Base-by-base conservation (phyloP, 805 yeast species). In the Yamadazyma nakazawae region DNA sequence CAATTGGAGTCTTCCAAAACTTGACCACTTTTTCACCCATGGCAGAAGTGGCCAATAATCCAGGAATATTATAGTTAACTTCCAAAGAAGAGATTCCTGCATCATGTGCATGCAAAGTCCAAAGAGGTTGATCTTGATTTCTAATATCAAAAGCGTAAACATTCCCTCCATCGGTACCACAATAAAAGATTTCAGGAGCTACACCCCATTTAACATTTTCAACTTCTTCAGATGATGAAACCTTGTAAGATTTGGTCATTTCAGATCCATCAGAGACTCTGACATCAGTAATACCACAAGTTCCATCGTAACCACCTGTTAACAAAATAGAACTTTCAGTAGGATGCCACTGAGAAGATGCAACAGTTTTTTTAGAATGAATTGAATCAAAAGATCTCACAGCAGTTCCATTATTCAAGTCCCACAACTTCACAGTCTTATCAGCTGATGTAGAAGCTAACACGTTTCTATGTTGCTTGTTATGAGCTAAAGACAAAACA, bases 51-150 rank as follows among this genome's bases (percentile, higher is more conserved):
- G 83, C 81, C 60, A 94, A 66, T 74, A 88, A 68, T 16, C 92
- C 94, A 21, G 84, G 82, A 28, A 89, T 63, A 60, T 72, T 78
- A 21, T 63, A 61, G 67, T 88, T 91, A 32, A 84, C 76, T 54
- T 84, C 85, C 55, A 94, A 76, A 2, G 92, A 75, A 4, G 97
- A 85, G 51, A 94, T 85, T 51, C 96, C 97, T 2, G 96, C 80
- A 68, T 94, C 98, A 64, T 94, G 99, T 2, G 98, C 98, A 66
- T 94, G 96, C 56, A 94, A 74, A 2, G 96, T 88, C 99, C 99
- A 94, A 28, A 92, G 58, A 16, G 97, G 91, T 53, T 76, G 78
- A 39, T 75, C 76, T 34, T 74, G 79, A 42, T 69, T 70, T 64
- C 96, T 81, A 38, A 88, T 85, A 65, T 92, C 99, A 58, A 85